These are phyloP conservation scores for Aspergillus fischeri DNA, from an alignment of 2,329 filamentous ascomycete genomes.

Conservation along the genomic window DNA sequence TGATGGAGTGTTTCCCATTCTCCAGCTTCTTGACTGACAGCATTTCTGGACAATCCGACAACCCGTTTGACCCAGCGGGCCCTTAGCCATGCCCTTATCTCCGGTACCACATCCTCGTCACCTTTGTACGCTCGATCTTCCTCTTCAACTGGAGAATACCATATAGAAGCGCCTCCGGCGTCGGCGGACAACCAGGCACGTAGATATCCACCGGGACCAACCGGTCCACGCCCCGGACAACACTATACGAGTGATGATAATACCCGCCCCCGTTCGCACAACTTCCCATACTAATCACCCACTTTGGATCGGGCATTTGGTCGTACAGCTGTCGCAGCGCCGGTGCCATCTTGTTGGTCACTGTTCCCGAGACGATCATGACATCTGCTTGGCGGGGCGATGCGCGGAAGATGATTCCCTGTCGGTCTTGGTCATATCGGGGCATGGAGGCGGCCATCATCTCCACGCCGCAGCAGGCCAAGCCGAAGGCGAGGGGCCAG, in stretches of 20 bases:
- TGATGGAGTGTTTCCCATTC: not conserved
- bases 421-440: conserved; percentile 81
- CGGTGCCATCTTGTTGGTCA: conserved; percentile 93
- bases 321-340: conserved; percentile 86
- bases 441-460: conserved; percentile 92
- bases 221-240: conserved; percentile 69
- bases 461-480: conserved; percentile 84
- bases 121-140: conserved; percentile 60
- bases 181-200: conserved; percentile 66
- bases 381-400: conserved; percentile 85
- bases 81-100: not conserved
- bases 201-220: conserved; percentile 78
- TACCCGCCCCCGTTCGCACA: conserved; percentile 83
- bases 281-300: conserved; percentile 81
- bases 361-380: conserved; percentile 86
- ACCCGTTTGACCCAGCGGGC: not conserved
- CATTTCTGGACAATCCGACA: not conserved
- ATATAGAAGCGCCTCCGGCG: conserved; percentile 50
- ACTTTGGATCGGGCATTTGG: conserved; percentile 89
- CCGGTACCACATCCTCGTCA: conserved; percentile 52
- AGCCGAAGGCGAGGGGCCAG: conserved; percentile 85
- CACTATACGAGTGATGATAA: conserved; percentile 81
- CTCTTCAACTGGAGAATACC: conserved; percentile 72
- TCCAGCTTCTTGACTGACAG: not conserved
- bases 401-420: conserved; percentile 85